Percentiles rank a stretch among this genome's conserved stretches.
Conservation (phyloP, 345 rosid species). For the Gossypium australe region DNA sequence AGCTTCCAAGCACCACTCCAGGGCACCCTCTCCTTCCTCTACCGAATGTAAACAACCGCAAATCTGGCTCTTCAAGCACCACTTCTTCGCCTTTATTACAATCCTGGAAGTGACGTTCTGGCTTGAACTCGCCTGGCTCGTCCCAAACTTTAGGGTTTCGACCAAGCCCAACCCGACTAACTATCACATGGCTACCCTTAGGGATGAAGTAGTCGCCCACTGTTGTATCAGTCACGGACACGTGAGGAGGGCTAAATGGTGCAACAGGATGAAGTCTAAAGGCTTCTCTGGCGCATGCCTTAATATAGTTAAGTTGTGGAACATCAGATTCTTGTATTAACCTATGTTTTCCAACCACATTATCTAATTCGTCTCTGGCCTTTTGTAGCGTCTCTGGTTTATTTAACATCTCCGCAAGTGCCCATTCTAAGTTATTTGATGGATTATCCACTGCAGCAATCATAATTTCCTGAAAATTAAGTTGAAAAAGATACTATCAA, state of each 20-base stretch:
- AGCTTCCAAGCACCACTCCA: too few species aligned
- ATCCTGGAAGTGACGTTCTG: constrained; percentile 22
- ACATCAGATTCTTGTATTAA: constrained; percentile 21
- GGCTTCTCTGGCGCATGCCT: constrained; percentile 27
- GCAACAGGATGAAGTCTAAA: constrained; percentile 29
- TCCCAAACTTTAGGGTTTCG: constrained; percentile 28
- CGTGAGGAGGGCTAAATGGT: constrained; percentile 24
- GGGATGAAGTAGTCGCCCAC: constrained; percentile 7
- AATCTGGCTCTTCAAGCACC: constrained; percentile 8
- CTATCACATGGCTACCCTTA: constrained; percentile 21
- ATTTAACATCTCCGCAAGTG: constrained; percentile 21
- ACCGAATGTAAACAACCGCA: constrained; percentile 17
- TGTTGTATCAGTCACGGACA: constrained; percentile 1
- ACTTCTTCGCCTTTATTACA: not conserved
- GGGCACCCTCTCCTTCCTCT: too few species aligned
- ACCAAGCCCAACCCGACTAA: constrained; percentile 26
- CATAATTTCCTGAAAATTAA: constrained; percentile 24
- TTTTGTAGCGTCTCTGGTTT: constrained; percentile 10
- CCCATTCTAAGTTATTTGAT: not conserved
- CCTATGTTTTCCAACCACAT: not conserved
- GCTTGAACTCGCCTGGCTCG: constrained; percentile 21
- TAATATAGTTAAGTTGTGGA: constrained; percentile 20
- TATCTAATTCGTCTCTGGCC: not conserved
- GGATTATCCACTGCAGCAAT: not conserved
- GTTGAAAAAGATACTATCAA: not conserved